These are phyloP conservation scores for Tetradesmus obliquus DNA, from an alignment of 139 green algal genomes.

Conservation along the genomic window DNA sequence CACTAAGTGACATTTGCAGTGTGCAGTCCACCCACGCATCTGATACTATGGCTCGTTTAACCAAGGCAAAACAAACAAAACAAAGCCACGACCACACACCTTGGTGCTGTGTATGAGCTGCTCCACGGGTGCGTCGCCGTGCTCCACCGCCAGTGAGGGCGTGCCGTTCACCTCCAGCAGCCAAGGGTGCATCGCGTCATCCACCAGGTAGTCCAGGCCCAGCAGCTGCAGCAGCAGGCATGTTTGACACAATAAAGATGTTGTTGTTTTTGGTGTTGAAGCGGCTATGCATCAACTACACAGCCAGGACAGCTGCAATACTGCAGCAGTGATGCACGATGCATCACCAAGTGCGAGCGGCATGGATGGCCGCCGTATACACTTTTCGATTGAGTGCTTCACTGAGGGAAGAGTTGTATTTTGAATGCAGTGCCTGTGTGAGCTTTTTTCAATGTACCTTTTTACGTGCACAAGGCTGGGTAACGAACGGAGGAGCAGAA, in stretches of 20 bases:
- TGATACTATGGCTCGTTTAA: too few species aligned
- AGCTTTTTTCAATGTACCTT: too few species aligned
- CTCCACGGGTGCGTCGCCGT: constrained; percentile 51
- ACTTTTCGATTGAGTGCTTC: too few species aligned
- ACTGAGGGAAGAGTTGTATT: too few species aligned
- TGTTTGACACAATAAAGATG: not conserved
- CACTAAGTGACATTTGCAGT: too few species aligned
- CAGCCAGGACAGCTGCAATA: not conserved
- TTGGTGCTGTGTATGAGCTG: constrained; percentile 63
- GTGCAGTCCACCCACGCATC: too few species aligned
- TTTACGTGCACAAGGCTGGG: too few species aligned
- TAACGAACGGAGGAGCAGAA: too few species aligned
- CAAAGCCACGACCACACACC: constrained; percentile 23
- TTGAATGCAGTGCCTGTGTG: too few species aligned
- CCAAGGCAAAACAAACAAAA: too few species aligned
- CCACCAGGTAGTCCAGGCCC: constrained; percentile 72
- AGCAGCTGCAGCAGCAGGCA: constrained; percentile 57
- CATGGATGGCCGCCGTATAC: not conserved
- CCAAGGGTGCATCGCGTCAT: constrained; percentile 64
- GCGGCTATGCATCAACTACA: not conserved
- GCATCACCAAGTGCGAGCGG: not conserved
- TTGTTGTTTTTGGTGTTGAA: not conserved
- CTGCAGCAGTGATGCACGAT: not conserved
- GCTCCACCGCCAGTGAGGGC: constrained; percentile 61
- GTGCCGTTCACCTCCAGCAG: constrained; percentile 76